Conservation (phyloP, 768 basidiomycete genomes). For the Mycena leptocephala region DNA sequence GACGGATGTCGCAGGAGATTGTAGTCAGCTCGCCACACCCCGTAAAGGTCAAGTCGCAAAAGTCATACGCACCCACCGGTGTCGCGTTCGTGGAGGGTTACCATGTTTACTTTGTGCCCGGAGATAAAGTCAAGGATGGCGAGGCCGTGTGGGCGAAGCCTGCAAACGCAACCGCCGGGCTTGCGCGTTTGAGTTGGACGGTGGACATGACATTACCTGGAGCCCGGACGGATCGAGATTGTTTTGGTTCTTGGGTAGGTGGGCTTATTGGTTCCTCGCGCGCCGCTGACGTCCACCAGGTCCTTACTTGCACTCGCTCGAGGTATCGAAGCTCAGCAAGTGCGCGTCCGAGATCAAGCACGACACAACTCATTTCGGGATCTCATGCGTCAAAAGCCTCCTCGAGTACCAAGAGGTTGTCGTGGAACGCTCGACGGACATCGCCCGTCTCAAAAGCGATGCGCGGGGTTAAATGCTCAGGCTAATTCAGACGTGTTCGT, state of each 20-base stretch:
- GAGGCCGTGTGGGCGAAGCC: conserved; percentile 80
- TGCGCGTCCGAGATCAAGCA: conserved; percentile 66
- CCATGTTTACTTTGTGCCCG: conserved; percentile 74
- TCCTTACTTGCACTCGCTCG: conserved; percentile 75
- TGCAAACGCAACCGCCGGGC: conserved; percentile 73
- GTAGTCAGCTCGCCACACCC: conserved; percentile 55
- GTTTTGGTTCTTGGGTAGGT: conserved; percentile 83
- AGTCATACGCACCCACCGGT: conserved; percentile 47
- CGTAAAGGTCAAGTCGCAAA: conserved; percentile 18
- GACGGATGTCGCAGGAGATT: conserved; percentile 73
- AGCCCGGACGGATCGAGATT: conserved; percentile 75
- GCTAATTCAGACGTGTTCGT: conserved; percentile 65
- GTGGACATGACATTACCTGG: conserved; percentile 80
- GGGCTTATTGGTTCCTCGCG: neutral
- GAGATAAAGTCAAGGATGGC: conserved; percentile 54
- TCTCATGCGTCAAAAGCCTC: conserved; percentile 71
- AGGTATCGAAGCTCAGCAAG: conserved; percentile 65
- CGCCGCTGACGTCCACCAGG: conserved; percentile 53
- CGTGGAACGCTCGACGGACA: conserved; percentile 74
- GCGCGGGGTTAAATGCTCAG: conserved; percentile 47
- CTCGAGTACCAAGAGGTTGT: conserved; percentile 73
- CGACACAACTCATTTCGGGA: conserved; percentile 73
- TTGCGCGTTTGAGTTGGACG: conserved; percentile 80
- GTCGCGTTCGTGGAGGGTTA: conserved; percentile 81
- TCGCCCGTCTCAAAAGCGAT: conserved; percentile 71